A percentile compares a stretch with the other conserved stretches of the same genome.
Evolutionary conservation across 148 eudicot species (phyloP).

Genomic region (Nepenthes gracilis): DNA sequence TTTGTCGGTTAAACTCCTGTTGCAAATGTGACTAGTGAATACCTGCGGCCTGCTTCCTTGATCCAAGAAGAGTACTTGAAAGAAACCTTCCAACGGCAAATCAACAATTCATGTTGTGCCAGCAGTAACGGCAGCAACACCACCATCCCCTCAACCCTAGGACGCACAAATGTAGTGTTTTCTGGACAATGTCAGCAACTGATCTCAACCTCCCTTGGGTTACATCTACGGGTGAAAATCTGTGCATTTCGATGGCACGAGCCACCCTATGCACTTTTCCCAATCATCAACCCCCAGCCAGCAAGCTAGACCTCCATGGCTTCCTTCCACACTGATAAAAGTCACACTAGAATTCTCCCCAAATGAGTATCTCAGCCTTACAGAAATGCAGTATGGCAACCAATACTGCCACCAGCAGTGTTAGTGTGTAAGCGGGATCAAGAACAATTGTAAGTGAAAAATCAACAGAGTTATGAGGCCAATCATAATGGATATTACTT

Average conservation of each 20-base stretch:
- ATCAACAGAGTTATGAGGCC: slow-evolving; percentile 68
- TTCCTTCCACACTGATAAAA: slow-evolving; percentile 91
- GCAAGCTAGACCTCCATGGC: slow-evolving; percentile 95
- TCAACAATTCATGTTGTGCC: slow-evolving; percentile 8
- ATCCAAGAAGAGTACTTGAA: too few species aligned
- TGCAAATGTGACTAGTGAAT: too few species aligned
- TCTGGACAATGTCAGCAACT: slow-evolving; percentile 78
- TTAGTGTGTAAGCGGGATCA: slow-evolving; percentile 78
- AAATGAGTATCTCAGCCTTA: slow-evolving; percentile 71
- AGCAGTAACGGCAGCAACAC: slow-evolving; percentile 25
- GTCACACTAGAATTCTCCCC: slow-evolving; percentile 59
- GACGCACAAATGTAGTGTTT: slow-evolving; percentile 55
- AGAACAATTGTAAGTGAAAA: slow-evolving; percentile 89
- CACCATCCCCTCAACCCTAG: slow-evolving; percentile 60
- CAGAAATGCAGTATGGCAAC: slow-evolving; percentile 92
- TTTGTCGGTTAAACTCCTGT: too few species aligned
- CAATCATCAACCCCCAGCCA: slow-evolving; percentile 77
- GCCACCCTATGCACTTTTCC: slow-evolving; percentile 79
- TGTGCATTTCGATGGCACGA: slow-evolving; percentile 57
- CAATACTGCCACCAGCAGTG: slow-evolving; percentile 96
- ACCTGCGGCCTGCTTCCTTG: too few species aligned
- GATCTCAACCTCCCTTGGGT: slow-evolving; percentile 83
- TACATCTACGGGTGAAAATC: slow-evolving; percentile 35
- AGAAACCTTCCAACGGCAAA: too few species aligned
- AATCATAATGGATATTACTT: slow-evolving; percentile 86